phyloP scores from a whole-genome alignment of 805 yeast genomes.

The Yarrowia sp. region DNA sequence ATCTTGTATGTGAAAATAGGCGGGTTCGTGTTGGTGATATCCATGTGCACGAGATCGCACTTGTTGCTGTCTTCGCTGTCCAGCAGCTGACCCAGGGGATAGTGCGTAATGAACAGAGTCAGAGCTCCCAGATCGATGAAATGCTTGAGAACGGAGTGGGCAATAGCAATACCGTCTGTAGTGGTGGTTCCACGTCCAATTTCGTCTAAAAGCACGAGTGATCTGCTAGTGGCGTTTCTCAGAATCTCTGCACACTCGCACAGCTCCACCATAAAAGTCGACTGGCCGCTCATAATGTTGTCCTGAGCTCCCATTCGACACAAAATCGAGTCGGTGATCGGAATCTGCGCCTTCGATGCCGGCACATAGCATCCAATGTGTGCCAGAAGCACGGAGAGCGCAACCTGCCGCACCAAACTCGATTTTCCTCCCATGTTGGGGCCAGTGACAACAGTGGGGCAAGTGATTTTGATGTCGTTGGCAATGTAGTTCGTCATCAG shows the following conservation, averaged over 20 bases:
- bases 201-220: slow-evolving; percentile 69
- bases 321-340: slow-evolving; percentile 60
- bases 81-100: slow-evolving; percentile 60
- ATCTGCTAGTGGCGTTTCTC: slow-evolving; percentile 48
- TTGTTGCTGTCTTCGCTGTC: slow-evolving; percentile 50
- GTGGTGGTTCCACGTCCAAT: slow-evolving; percentile 76
- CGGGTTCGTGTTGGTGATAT: slow-evolving; percentile 43
- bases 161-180: slow-evolving; percentile 77
- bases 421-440: slow-evolving; percentile 91
- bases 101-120: slow-evolving; percentile 81
- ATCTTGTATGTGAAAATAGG: slow-evolving; percentile 52
- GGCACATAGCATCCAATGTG: slow-evolving; percentile 80
- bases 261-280: slow-evolving; percentile 81
- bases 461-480: slow-evolving; percentile 48
- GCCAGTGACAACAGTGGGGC: slow-evolving; percentile 71
- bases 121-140: slow-evolving; percentile 51
- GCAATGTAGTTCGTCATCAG: slow-evolving; percentile 65
- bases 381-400: slow-evolving; percentile 65
- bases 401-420: slow-evolving; percentile 70
- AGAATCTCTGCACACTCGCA: slow-evolving; percentile 62
- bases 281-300: slow-evolving; percentile 67
- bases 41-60: slow-evolving; percentile 67
- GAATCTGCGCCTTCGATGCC: slow-evolving; percentile 56
- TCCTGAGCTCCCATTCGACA: slow-evolving; percentile 61
- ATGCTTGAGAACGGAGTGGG: slow-evolving; percentile 66